Evolutionary conservation across 371 early-diverging fungal genomes (phyloP).

Genomic region (Mortierella sp.): DNA sequence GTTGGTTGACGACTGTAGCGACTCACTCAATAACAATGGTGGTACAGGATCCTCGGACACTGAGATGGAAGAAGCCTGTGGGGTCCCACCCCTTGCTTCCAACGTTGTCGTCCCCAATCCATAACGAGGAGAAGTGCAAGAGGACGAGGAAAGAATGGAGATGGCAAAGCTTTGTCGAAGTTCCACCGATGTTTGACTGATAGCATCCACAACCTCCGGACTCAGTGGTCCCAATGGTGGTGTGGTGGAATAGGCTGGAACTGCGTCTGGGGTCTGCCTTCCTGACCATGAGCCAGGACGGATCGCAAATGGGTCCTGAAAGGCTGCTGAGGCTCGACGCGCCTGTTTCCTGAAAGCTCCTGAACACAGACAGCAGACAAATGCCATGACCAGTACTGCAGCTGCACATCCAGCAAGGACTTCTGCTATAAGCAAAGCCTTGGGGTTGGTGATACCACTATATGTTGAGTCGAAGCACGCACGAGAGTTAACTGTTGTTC

Average conservation of each 20-base stretch:
- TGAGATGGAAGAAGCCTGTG: constrained; percentile 18
- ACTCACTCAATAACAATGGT: no score
- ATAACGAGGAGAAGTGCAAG: constrained; percentile 7
- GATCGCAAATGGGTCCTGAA: constrained; percentile 1
- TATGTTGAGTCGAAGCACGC: no score
- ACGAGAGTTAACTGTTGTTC: no score
- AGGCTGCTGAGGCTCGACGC: not conserved
- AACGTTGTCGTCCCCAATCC: constrained; percentile 8
- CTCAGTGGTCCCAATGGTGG: constrained; percentile 39
- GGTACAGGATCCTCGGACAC: no score
- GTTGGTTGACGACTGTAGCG: no score
- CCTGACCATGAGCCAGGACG: constrained; percentile 7
- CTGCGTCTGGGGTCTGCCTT: constrained; percentile 40
- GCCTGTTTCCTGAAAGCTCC: constrained; percentile 20
- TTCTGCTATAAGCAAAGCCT: constrained; percentile 37
- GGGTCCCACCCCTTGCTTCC: not conserved
- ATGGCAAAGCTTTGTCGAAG: constrained; percentile 33
- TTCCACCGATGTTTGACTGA: constrained; percentile 34
- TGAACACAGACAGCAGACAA: constrained; percentile 36
- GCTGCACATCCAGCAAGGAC: constrained; percentile 42
- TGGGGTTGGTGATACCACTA: not conserved
- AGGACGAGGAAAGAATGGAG: constrained; percentile 29
- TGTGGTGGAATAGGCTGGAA: constrained; percentile 29
- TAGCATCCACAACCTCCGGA: constrained; percentile 43
- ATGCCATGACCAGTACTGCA: constrained; percentile 12